Conservation (phyloP, 2,329 filamentous ascomycete genomes). For the Colletotrichum cordylinicola region DNA sequence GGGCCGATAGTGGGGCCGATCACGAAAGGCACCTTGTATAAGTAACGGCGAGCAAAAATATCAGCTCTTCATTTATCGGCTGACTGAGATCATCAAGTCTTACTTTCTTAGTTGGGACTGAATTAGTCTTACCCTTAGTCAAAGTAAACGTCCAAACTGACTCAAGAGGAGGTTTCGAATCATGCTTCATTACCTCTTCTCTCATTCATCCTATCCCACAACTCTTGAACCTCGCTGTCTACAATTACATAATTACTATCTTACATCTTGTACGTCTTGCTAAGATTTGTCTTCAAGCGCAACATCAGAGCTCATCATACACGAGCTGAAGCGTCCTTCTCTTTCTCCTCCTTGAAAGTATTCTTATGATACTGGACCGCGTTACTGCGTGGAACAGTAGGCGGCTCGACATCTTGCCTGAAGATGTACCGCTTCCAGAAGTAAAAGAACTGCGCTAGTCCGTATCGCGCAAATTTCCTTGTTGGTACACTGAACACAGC, state of each 20-base stretch:
- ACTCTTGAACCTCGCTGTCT: not conserved
- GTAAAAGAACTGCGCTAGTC: constrained; percentile 27
- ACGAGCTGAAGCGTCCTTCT: not conserved
- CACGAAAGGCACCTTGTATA: not conserved
- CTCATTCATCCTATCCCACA: not conserved
- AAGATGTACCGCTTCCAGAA: constrained; percentile 28
- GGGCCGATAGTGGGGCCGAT: not conserved
- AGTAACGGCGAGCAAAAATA: too few relatives aligned
- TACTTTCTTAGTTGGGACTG: not conserved
- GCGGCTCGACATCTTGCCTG: constrained; percentile 17
- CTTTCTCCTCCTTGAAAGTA: not conserved
- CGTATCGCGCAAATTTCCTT: constrained; percentile 17
- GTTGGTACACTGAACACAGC: constrained; percentile 13
- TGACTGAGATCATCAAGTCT: not conserved
- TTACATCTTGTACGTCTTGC: not conserved
- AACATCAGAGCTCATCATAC: not conserved
- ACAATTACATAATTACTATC: not conserved
- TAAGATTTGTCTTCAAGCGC: not conserved
- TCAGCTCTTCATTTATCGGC: too few relatives aligned
- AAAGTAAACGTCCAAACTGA: too few relatives aligned
- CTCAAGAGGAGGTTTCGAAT: not conserved
- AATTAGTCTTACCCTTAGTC: not conserved
- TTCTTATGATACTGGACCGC: not conserved
- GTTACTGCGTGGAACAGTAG: constrained; percentile 3
- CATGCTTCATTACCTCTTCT: not conserved